Conservation (phyloP, 176 grass and related monocot genomes). For the Cenchrus fungigraminus region DNA sequence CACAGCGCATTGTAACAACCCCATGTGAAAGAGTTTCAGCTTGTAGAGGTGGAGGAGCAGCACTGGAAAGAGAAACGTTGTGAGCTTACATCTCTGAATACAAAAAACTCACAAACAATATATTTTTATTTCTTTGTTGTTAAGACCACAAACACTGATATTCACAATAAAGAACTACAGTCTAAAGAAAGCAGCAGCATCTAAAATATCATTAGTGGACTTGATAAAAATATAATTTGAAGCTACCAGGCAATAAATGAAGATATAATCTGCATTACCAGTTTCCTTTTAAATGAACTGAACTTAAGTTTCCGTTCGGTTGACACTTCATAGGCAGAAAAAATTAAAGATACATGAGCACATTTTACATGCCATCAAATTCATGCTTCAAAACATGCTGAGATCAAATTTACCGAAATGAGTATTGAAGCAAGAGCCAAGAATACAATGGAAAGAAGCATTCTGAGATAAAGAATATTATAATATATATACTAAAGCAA, state of each 20-base stretch:
- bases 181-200: neutral
- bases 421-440: slow-evolving; percentile 3
- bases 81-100: slow-evolving; percentile 13
- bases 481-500: neutral
- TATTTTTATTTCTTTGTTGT: neutral
- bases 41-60: slow-evolving; percentile 56
- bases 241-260: neutral
- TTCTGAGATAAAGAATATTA: neutral
- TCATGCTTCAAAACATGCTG: neutral
- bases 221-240: neutral
- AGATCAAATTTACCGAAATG: neutral
- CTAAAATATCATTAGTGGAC: slow-evolving; percentile 4
- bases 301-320: neutral
- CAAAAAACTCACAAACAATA: slow-evolving; percentile 1
- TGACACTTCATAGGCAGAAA: neutral
- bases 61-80: slow-evolving; percentile 49
- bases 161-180: slow-evolving; percentile 28
- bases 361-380: neutral
- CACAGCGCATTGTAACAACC: slow-evolving; percentile 76
- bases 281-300: neutral
- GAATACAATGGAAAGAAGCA: neutral
- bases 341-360: slow-evolving; percentile 5
- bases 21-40: slow-evolving; percentile 51
- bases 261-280: neutral
- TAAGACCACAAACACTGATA: neutral